Evolutionary conservation across 306 rosid genomes (phyloP), one percentile per base, ranked within the genome.

Genomic region (Malus domestica): DNA sequence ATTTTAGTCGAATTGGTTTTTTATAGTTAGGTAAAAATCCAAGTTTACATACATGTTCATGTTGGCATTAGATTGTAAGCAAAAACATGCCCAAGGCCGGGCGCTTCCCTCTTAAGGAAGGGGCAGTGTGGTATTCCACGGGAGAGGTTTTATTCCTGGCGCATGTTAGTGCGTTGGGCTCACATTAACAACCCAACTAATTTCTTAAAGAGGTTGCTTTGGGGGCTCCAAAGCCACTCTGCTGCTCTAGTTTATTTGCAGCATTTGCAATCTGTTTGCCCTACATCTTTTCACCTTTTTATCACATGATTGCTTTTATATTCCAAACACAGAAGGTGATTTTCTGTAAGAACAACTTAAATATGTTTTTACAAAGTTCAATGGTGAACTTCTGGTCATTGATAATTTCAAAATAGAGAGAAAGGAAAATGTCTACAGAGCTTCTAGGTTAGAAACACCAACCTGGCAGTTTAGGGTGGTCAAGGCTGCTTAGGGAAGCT

Each of bases 71-170:
- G 9, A 15, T 51, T 51, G 18, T 15, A 15, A 51, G 55, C 55
- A 51, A 12, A 32, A 27, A 25, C 52, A 60, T 70, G 88, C 74
- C 86, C 81, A 57, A 79, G 88, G 88, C 88, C 84, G 88, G 73
- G 88, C 86, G 80, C 84, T 82, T 72, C 70, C 84, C 82, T 79
- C 86, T 63, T 79, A 77, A 82, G 84, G 54, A 40, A 79, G 88
- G 57, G 84, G 86, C 69, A 82, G 88, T 82, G 88, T 85, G 88
- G 88, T 85, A 85, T 85, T 85, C 86, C 88, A 82, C 82, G 82
- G 76, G 84, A 79, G 79, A 85, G 86, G 88, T 81, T 82, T 40
- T 35, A 64, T 38, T 80, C 74, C 84, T 79, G 88, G 86, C 88
- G 81, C 85, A 78, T 79, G 29, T 32, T 29, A 61, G 83, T 77